Base-by-base conservation (phyloP, 148 eudicot species). In the Amaranthus hypochondriacus region DNA sequence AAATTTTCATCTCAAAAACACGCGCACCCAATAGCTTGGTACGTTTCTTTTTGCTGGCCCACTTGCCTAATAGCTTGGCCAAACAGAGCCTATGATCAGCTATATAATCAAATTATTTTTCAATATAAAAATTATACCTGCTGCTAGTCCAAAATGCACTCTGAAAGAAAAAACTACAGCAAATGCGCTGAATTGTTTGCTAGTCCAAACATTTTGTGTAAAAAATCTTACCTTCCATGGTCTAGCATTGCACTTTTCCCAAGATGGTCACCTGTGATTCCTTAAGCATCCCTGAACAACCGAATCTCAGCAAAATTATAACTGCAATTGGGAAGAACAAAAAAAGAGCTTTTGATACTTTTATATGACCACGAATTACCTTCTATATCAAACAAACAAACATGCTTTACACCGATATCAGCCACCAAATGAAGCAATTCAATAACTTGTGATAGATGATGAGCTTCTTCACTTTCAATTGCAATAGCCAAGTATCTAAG, bases 381-480 rank as follows among this genome's bases (percentile, higher is more conserved):
- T 92, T 96, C 90, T 66, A 71, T 53, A 66, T 96, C 99, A 79
- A 89, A 92, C 6, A 95, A 84, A 83, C 93, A 90, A 75, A 92
- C 86, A 73, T 86, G 84, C 70, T 77, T 95, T 71, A 95, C 84
- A 72, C 96, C 99, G 69, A 89, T 85, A 69, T 75, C 73, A 59
- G 81, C 80, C 59, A 95, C 75, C 93, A 94, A 90, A 47, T 80
- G 81, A 75, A 95, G 72, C 78, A 95, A 85, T 78, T 89, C 80
- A 70, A 85, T 76, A 80, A 95, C 92, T 71, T 85, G 79, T 47
- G 85, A 76, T 72, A 81, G 85, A 44, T 78, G 65, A 48, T 48
- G 81, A 73, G 96, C 99, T 85, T 92, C 97, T 79, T 90, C 92
- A 79, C 88, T 95, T 72, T 95, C 96, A 58, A 95, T 57, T 70